phyloP scores from a whole-genome alignment of 257 asterid genomes.

The Paraleonurus japonicus region DNA sequence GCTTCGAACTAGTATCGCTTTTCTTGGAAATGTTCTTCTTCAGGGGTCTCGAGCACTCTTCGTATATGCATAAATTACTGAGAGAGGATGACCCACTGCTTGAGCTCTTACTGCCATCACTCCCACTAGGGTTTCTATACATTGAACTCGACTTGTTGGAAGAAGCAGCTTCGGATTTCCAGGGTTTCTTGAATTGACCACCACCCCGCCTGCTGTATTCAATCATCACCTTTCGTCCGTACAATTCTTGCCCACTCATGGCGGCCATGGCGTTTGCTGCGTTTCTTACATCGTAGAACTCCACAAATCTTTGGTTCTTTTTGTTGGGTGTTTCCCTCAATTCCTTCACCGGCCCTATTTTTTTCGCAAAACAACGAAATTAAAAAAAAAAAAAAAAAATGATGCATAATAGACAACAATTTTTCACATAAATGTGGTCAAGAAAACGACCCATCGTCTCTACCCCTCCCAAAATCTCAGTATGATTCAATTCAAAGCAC shows the following conservation, averaged over 20 bases:
- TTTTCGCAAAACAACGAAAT: not conserved
- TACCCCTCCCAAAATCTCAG: conserved; percentile 34
- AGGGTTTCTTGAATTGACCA: conserved; percentile 41
- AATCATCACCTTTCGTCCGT: conserved; percentile 44
- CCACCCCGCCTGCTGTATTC: conserved; percentile 88
- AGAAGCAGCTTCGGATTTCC: not conserved
- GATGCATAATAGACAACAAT: conserved; percentile 29
- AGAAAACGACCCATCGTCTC: conserved; percentile 49
- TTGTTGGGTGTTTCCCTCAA: conserved; percentile 85
- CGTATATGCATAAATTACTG: conserved; percentile 31
- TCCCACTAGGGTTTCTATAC: conserved; percentile 43
- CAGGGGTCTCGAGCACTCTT: conserved; percentile 10
- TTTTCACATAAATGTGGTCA: conserved; percentile 36
- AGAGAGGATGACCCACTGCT: conserved; percentile 46
- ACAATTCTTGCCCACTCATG: conserved; percentile 54
- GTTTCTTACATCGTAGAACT: conserved; percentile 72
- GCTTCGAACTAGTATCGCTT: conserved; percentile 12
- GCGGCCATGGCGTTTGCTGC: conserved; percentile 67
- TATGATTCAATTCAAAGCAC: not conserved
- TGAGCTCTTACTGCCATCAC: conserved; percentile 37
- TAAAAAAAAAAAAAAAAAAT: conserved; percentile 12
- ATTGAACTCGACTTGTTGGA: no score
- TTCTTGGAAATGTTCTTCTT: conserved; percentile 32
- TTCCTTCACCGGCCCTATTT: conserved; percentile 80
- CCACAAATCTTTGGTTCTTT: conserved; percentile 67